Evolutionary conservation across 345 rosid species (phyloP).

Genomic region (Cardamine resedifolia): DNA sequence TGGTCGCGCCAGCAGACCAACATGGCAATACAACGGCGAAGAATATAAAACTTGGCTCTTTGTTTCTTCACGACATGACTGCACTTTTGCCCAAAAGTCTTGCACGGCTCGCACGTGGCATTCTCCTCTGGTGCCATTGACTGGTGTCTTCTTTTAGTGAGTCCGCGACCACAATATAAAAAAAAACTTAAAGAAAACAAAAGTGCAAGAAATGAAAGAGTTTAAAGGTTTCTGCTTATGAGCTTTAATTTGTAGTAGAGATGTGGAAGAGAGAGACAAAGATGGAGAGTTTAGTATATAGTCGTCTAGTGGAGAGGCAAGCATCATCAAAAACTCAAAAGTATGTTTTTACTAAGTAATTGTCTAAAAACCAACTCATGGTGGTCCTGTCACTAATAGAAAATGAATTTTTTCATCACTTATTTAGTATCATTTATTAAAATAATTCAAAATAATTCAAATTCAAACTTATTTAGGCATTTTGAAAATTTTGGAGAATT

Average conservation of each 20-base stretch:
- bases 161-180: not conserved
- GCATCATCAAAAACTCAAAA: conserved; percentile 15
- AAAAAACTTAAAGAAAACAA: not conserved
- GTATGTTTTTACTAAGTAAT: conserved; percentile 17
- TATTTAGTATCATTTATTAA: too few relatives aligned
- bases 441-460: too few relatives aligned
- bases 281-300: conserved; percentile 17
- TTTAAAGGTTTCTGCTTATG: conserved; percentile 4
- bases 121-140: conserved; percentile 32
- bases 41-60: conserved; percentile 69
- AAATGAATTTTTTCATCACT: too few relatives aligned
- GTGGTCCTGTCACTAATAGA: too few relatives aligned
- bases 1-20: conserved; percentile 71
- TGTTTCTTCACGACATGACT: conserved; percentile 80
- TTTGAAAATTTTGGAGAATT: too few relatives aligned
- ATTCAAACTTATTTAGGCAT: too few relatives aligned
- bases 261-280: conserved; percentile 19
- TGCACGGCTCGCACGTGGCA: conserved; percentile 51
- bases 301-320: conserved; percentile 31
- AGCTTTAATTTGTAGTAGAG: conserved; percentile 1
- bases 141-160: not conserved
- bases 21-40: conserved; percentile 83
- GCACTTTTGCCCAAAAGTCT: conserved; percentile 70
- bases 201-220: not conserved
- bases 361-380: not conserved